These are phyloP conservation scores for Penicillium sp. DNA, from an alignment of 2,329 filamentous ascomycete species.

Conservation along the genomic window DNA sequence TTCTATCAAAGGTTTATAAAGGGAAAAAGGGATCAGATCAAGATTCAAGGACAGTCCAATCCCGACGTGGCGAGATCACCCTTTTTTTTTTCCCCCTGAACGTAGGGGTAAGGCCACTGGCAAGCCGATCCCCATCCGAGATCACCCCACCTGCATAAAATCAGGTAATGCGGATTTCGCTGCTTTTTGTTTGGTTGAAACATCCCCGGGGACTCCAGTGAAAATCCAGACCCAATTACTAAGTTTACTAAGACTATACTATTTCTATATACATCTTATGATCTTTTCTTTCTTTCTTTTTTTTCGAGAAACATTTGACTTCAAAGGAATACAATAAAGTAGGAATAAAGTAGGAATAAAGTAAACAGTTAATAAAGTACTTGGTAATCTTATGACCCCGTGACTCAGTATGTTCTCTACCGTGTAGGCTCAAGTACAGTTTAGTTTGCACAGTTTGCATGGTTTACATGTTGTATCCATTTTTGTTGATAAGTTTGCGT, in stretches of 20 bases:
- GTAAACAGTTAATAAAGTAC: not conserved
- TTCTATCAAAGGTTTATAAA: constrained; percentile 3
- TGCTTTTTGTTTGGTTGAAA: constrained; percentile 13
- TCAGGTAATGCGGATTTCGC: constrained; percentile 10
- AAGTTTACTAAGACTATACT: too few species aligned
- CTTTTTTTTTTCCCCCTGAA: constrained; percentile 18
- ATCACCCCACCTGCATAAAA: constrained; percentile 14
- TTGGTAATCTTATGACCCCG: not conserved
- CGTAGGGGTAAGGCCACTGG: constrained; percentile 32
- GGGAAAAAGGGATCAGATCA: constrained; percentile 10
- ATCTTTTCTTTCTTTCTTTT: not conserved
- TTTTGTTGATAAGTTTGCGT: not conserved
- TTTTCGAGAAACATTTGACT: too few species aligned
- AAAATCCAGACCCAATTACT: not conserved
- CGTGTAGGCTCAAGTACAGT: constrained; percentile 4
- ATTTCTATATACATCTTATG: not conserved
- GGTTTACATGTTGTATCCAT: not conserved
- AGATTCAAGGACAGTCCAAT: constrained; percentile 21
- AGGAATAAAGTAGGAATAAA: too few species aligned
- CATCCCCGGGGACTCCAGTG: not conserved
- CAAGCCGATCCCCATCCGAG: constrained; percentile 34
- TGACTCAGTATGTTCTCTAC: constrained; percentile 5
- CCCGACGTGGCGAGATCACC: constrained; percentile 39
- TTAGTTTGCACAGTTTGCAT: not conserved
- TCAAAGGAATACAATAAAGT: too few species aligned